Percentiles rank a stretch among this genome's conserved stretches.
Evolutionary conservation across 163 green algal genomes (phyloP).

Genomic region (Chloromonas sp.): DNA sequence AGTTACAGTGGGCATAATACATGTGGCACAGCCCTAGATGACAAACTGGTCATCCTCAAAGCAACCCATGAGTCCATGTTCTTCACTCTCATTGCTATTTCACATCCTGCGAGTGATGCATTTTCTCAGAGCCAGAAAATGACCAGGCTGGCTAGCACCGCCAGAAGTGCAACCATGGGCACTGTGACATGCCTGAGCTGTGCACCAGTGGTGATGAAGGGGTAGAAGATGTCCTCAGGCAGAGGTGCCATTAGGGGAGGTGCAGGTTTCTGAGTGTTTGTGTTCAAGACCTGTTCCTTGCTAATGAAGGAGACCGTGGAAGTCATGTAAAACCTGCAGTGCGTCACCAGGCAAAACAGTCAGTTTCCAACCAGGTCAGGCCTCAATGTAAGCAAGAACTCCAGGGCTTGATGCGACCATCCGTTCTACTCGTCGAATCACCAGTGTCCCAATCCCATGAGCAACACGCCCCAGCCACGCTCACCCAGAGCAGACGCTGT

Average conservation of each 20-base stretch:
- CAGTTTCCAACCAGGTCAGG: neutral
- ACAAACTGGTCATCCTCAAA: too few species aligned
- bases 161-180: too few species aligned
- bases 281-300: constrained; percentile 18
- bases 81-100: too few species aligned
- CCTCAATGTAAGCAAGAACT: neutral
- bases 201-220: constrained; percentile 30
- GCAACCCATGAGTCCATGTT: too few species aligned
- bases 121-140: too few species aligned
- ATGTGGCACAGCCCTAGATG: too few species aligned
- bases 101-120: too few species aligned
- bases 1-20: too few species aligned
- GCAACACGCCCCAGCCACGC: neutral
- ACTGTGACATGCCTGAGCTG: too few species aligned
- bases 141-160: too few species aligned
- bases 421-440: too few species aligned
- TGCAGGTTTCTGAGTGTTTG: constrained; percentile 23
- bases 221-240: constrained; percentile 47
- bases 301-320: constrained; percentile 32
- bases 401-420: neutral
- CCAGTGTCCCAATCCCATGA: neutral
- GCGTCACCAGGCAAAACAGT: neutral
- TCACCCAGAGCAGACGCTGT: neutral
- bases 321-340: constrained; percentile 25
- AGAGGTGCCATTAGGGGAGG: constrained; percentile 37